Conservation (phyloP, 208 protist genomes). For the Crithidia thermophila region DNA sequence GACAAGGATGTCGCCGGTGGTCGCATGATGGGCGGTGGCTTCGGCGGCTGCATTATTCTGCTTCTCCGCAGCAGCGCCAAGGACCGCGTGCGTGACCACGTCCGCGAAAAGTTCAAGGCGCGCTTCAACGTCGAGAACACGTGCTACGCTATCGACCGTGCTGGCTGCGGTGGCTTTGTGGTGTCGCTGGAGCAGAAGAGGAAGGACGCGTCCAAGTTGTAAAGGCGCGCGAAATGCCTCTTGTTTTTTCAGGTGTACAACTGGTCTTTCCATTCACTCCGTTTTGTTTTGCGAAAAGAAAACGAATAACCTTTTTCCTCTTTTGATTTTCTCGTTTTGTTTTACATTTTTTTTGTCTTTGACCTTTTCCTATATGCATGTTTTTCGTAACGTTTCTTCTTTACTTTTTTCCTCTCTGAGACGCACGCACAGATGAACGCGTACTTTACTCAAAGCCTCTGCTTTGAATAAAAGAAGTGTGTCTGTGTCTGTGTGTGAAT, state of each 20-base stretch:
- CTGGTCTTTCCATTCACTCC: too few species aligned
- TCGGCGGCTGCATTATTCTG: slow-evolving; percentile 87
- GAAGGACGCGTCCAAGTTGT: slow-evolving; percentile 3
- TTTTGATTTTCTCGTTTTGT: not conserved
- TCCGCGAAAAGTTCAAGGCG: slow-evolving; percentile 59
- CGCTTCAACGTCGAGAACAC: slow-evolving; percentile 58
- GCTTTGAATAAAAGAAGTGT: too few species aligned
- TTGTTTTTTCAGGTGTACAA: not conserved
- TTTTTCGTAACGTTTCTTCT: not conserved
- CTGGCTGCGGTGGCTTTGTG: slow-evolving; percentile 57
- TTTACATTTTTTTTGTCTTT: not conserved
- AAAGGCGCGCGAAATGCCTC: not conserved
- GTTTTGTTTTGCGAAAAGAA: too few species aligned
- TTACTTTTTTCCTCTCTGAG: not conserved
- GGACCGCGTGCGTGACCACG: slow-evolving; percentile 54
- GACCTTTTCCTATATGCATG: not conserved
- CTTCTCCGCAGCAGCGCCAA: slow-evolving; percentile 51
- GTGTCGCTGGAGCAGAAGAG: slow-evolving; percentile 38
- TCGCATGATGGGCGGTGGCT: slow-evolving; percentile 91
- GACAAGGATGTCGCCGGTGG: slow-evolving; percentile 74
- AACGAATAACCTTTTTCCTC: not conserved
- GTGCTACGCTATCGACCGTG: slow-evolving; percentile 48
- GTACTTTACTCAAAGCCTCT: too few species aligned
- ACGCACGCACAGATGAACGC: not conserved
- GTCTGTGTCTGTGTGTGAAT: too few species aligned